Evolutionary conservation across 768 basidiomycete species (phyloP).

Genomic region (Leccinellum luteum): DNA sequence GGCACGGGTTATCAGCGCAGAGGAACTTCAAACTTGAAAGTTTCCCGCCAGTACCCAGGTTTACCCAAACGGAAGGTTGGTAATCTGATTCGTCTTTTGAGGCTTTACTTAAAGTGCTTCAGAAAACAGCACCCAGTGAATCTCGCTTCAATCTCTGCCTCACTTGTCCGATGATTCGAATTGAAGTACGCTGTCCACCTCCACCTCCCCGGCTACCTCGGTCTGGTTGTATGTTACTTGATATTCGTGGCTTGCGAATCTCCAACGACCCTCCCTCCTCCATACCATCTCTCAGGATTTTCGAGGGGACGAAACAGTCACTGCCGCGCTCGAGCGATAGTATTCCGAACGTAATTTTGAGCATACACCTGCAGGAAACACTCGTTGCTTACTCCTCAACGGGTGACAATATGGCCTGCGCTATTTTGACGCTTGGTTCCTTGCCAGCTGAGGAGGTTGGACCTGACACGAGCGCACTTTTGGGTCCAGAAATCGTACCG

Average conservation of each 20-base stretch:
- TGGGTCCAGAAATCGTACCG: constrained; percentile 19
- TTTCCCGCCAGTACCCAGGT: constrained; percentile 3
- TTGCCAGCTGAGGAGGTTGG: constrained; percentile 27
- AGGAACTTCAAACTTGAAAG: constrained; percentile 7
- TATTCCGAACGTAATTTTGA: constrained; percentile 29
- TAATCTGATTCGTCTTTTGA: background rate
- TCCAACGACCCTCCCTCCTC: constrained; percentile 25
- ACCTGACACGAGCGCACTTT: constrained; percentile 20
- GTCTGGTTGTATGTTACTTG: constrained; percentile 68
- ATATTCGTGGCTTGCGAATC: constrained; percentile 53
- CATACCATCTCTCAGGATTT: constrained; percentile 30
- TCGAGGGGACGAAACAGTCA: constrained; percentile 15
- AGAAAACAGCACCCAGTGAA: constrained; percentile 9
- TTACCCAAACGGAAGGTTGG: constrained; percentile 18
- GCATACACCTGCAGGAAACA: constrained; percentile 42
- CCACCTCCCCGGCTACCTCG: constrained; percentile 45
- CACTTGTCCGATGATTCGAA: constrained; percentile 54
- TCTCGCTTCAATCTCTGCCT: constrained; percentile 32
- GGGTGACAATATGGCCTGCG: constrained; percentile 38
- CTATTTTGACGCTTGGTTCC: constrained; percentile 52
- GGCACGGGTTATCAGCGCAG: constrained; percentile 42
- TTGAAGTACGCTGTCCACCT: constrained; percentile 67
- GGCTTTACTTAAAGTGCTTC: constrained; percentile 5
- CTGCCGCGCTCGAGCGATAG: background rate
- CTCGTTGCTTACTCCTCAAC: constrained; percentile 47